Conservation (phyloP, 1,284 basidiomycete species). For the Cryptococcus deneoformans region DNA sequence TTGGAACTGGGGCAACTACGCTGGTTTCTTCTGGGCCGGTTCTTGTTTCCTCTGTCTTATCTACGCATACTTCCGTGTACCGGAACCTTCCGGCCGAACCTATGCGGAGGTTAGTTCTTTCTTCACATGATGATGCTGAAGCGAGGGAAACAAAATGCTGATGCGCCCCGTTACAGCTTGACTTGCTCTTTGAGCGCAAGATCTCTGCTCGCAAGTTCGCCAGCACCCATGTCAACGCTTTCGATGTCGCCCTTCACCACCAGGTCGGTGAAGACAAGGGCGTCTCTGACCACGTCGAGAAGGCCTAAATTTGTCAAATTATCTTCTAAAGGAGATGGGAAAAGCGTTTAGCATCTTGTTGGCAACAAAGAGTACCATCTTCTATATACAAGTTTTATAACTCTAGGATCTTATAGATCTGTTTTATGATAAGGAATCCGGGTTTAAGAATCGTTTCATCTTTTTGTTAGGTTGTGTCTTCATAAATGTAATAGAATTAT, state of each 20-base stretch:
- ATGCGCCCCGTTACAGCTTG: slow-evolving; percentile 22
- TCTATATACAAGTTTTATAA: too few relatives aligned
- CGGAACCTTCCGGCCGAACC: slow-evolving; percentile 50
- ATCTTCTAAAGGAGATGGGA: too few relatives aligned
- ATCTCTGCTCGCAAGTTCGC: slow-evolving; percentile 32
- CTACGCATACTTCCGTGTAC: slow-evolving; percentile 47
- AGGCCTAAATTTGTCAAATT: too few relatives aligned
- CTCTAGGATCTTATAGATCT: too few relatives aligned
- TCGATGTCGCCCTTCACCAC: slow-evolving; percentile 20
- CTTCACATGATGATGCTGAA: neutral
- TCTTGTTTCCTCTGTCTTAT: slow-evolving; percentile 44
- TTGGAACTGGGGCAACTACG: slow-evolving; percentile 51
- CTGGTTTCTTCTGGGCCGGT: slow-evolving; percentile 46
- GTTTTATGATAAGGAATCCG: too few relatives aligned
- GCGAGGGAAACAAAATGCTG: neutral
- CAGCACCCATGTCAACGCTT: slow-evolving; percentile 19
- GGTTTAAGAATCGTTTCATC: too few relatives aligned
- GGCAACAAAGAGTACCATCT: too few relatives aligned
- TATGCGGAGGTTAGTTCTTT: slow-evolving; percentile 43
- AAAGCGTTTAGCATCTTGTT: too few relatives aligned
- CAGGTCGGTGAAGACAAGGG: slow-evolving; percentile 14
- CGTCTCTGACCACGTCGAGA: slow-evolving; percentile 8
- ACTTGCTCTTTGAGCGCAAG: slow-evolving; percentile 49
- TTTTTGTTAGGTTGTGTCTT: too few relatives aligned
- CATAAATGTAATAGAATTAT: too few relatives aligned